Evolutionary conservation across 2,329 filamentous ascomycete species (phyloP), one percentile per base, ranked within the genome.

Genomic region (Ophiostoma tasmaniense): DNA sequence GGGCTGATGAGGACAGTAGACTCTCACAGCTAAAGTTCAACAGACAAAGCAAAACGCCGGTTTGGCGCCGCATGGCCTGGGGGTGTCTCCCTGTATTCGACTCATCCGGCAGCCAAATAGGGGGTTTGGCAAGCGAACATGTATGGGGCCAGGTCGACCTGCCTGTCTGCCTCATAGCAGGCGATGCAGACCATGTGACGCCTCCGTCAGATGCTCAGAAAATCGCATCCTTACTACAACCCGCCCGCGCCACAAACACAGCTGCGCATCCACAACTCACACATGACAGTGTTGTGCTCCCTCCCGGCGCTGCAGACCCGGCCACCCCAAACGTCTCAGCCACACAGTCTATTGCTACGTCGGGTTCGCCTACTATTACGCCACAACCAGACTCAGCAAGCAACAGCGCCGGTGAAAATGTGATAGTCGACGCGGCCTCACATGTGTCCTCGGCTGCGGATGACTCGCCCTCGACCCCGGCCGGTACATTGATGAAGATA

Each of bases 41-140:
- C 76, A 84, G 85, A 70, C 92, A 97, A 76, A 97, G 92, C 72
- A 87, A 84, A 72, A 95, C 93, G 0, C 84, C 89, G 0, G 91
- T 95, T 0, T 97, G 91, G 85, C 87, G 90, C 73, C 87, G 92
- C 52, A 93, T 96, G 87, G 88, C 89, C 0, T 87, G 84, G 77
- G 92, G 93, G 0, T 83, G 84, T 66, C 81, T 95, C 30, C 89
- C 91, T 0, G 79, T 77, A 0, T 89, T 89, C 70, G 76, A 82
- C 3, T 75, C 81, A 8, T 37, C 62, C 13, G 85, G 84, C 1
- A 77, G 81, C 33, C 78, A 86, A 0, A 75, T 77, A 10, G 87
- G 88, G 3, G 91, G 91, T 0, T 77, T 96, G 10, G 89, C 92
- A 1, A 89, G 90, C 0, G 78, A 84, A 71, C 83, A 89, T 6